Evolutionary conservation across 2,329 filamentous ascomycete species (phyloP).

Genomic region (Fusarium piperis): DNA sequence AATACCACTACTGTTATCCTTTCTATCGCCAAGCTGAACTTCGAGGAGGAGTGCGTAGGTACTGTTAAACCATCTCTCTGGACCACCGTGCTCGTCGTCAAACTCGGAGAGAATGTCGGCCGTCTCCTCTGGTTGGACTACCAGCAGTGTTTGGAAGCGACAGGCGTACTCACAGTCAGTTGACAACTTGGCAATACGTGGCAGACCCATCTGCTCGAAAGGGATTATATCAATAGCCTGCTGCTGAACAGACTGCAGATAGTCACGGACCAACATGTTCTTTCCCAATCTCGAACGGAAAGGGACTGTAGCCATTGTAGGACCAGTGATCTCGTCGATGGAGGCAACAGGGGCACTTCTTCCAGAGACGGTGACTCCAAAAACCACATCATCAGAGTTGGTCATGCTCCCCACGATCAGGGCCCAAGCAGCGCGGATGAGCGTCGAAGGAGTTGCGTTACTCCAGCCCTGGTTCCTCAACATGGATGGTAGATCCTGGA

Average conservation of each 20-base stretch:
- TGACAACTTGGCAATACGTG: conserved; percentile 26
- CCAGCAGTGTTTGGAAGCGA: conserved; percentile 21
- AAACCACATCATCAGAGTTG: conserved; percentile 51
- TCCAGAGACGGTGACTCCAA: conserved; percentile 55
- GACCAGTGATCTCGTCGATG: conserved; percentile 34
- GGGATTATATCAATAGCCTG: conserved; percentile 22
- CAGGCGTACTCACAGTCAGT: neutral
- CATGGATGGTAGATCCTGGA: conserved; percentile 49
- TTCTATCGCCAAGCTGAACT: neutral
- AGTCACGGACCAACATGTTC: conserved; percentile 46
- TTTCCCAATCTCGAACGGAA: conserved; percentile 40
- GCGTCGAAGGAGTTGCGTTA: conserved; percentile 6
- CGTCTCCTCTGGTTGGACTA: neutral
- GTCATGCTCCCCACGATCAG: conserved; percentile 57
- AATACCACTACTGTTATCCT: neutral
- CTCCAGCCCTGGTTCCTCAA: conserved; percentile 51
- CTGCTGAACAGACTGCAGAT: conserved; percentile 48
- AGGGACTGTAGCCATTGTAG: conserved; percentile 49
- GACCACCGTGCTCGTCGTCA: neutral
- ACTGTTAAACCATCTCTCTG: neutral
- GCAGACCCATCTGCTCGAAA: conserved; percentile 30
- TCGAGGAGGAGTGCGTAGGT: conserved; percentile 2
- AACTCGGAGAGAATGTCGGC: neutral
- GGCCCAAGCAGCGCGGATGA: conserved; percentile 56
- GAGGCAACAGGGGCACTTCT: conserved; percentile 38